Evolutionary conservation across 2,329 filamentous ascomycete species (phyloP).

Genomic region (Leptographium galeiforme): DNA sequence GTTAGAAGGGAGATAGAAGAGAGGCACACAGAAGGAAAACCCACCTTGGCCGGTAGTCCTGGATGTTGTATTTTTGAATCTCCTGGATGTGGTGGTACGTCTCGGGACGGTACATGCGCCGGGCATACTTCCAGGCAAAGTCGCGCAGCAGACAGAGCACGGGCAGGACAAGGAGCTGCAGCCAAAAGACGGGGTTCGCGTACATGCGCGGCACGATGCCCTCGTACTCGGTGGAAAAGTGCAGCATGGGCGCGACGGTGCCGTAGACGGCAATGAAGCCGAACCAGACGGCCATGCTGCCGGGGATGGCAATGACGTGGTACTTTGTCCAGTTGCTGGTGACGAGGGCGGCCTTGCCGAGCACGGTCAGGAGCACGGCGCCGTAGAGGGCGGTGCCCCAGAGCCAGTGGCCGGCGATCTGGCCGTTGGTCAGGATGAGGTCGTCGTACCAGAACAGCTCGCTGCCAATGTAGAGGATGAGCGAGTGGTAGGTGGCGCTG

Average conservation of each 20-base stretch:
- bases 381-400: slow-evolving; percentile 96
- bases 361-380: slow-evolving; percentile 79
- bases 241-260: slow-evolving; percentile 67
- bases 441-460: slow-evolving; percentile 74
- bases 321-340: slow-evolving; percentile 99
- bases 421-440: slow-evolving; percentile 64
- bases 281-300: slow-evolving; percentile 84
- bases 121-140: slow-evolving; percentile 92
- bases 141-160: slow-evolving; percentile 74
- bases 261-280: slow-evolving; percentile 81
- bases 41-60: slow-evolving; percentile 91
- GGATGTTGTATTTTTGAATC: slow-evolving; percentile 99
- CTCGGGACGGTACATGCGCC: slow-evolving; percentile 93
- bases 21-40: slow-evolving; percentile 15
- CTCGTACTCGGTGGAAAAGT: slow-evolving; percentile 71
- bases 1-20: neutral
- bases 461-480: slow-evolving; percentile 79
- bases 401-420: slow-evolving; percentile 85
- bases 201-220: slow-evolving; percentile 75
- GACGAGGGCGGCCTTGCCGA: slow-evolving; percentile 87
- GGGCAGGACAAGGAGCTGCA: slow-evolving; percentile 72
- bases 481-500: slow-evolving; percentile 91
- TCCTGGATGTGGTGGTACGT: slow-evolving; percentile 98
- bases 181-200: slow-evolving; percentile 74
- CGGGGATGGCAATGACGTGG: slow-evolving; percentile 86